These are phyloP conservation scores for Leucocoprinus leucothites DNA, from an alignment of 768 basidiomycete genomes.

Conservation along the genomic window DNA sequence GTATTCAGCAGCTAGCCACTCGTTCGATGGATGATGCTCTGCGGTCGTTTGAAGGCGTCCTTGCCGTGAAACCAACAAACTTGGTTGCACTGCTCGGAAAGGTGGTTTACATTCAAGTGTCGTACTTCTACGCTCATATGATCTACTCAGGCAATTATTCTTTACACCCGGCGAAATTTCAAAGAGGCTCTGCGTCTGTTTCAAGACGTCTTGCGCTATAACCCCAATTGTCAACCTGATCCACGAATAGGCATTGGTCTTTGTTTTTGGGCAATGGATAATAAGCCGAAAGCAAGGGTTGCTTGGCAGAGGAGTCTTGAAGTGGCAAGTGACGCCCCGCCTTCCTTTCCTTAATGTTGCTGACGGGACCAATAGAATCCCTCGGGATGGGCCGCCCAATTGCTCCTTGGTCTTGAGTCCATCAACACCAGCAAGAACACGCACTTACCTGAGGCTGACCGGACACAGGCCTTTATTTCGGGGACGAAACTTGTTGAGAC, in stretches of 20 bases:
- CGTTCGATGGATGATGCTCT: constrained; percentile 81
- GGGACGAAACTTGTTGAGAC: constrained; percentile 73
- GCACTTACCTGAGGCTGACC: constrained; percentile 58
- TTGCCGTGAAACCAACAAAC: constrained; percentile 79
- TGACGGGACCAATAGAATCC: constrained; percentile 53
- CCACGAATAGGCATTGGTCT: constrained; percentile 95
- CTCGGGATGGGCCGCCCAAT: constrained; percentile 70
- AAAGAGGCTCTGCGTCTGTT: constrained; percentile 80
- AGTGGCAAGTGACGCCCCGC: constrained; percentile 48
- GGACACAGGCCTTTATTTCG: constrained; percentile 52
- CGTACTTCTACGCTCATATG: constrained; percentile 5
- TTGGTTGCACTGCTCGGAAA: constrained; percentile 86
- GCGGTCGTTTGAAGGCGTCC: constrained; percentile 76
- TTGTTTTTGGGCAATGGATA: constrained; percentile 87
- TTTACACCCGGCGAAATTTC: constrained; percentile 76
- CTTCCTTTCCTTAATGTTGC: constrained; percentile 6
- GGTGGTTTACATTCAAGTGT: constrained; percentile 35
- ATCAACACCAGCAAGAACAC: constrained; percentile 84
- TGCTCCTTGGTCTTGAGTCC: constrained; percentile 82
- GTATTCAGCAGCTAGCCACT: constrained; percentile 77
- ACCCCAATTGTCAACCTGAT: constrained; percentile 82
- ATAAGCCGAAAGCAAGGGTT: constrained; percentile 74
- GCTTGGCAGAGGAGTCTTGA: constrained; percentile 92
- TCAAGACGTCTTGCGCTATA: constrained; percentile 77
- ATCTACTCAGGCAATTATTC: constrained; percentile 68